Percentiles rank a stretch among this genome's conserved stretches.
Conservation (phyloP, 2,329 filamentous ascomycete genomes). For the Plenodomus biglobosus region DNA sequence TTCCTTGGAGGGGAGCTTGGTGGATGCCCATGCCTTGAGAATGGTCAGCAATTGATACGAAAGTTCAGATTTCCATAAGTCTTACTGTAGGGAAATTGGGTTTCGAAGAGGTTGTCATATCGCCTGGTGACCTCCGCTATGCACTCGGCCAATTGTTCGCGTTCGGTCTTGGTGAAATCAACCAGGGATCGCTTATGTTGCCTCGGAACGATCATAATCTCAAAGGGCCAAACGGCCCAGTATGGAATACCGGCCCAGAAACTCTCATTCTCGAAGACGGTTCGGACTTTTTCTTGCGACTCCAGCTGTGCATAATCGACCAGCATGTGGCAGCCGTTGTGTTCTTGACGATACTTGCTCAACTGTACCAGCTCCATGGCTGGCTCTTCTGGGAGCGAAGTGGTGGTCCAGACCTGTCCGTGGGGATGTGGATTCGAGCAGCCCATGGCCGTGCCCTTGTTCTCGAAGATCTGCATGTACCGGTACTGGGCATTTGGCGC, state of each 20-base stretch:
- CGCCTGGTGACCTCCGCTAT: conserved; percentile 85
- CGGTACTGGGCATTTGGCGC: conserved; percentile 74
- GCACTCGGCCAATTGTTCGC: conserved; percentile 73
- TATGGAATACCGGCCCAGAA: conserved; percentile 92
- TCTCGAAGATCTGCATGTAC: conserved; percentile 99
- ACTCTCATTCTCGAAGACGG: conserved; percentile 82
- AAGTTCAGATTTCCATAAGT: conserved; percentile 9
- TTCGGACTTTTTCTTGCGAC: conserved; percentile 75
- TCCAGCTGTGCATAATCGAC: conserved; percentile 87
- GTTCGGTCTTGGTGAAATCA: conserved; percentile 74
- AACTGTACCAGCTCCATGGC: conserved; percentile 76
- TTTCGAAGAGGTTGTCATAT: conserved; percentile 97
- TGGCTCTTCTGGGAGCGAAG: conserved; percentile 85
- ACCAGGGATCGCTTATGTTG: conserved; percentile 81
- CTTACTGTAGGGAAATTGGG: conserved; percentile 89
- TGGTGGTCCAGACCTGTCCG: conserved; percentile 95
- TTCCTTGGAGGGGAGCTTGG: conserved; percentile 85
- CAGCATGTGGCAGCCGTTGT: conserved; percentile 74
- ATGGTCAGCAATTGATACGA: conserved; percentile 6
- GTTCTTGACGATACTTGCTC: conserved; percentile 72
- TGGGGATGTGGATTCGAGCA: conserved; percentile 98
- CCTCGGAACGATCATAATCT: conserved; percentile 86
- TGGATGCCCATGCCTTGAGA: conserved; percentile 81
- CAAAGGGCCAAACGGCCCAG: conserved; percentile 98
- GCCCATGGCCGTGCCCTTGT: conserved; percentile 97